Conservation (phyloP, 768 basidiomycete genomes). For the Pulveroboletus sp. region DNA sequence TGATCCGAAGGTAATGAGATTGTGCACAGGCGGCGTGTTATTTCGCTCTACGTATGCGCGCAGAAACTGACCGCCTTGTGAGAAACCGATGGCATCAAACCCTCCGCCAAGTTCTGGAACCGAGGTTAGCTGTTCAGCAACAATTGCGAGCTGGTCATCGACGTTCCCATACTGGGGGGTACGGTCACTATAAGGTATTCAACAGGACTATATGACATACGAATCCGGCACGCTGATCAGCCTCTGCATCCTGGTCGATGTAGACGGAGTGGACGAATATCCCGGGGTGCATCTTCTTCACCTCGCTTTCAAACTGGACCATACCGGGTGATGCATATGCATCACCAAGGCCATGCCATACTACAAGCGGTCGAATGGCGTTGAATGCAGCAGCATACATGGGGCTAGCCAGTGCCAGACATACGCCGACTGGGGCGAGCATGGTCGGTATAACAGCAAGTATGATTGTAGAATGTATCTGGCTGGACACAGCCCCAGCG, state of each 20-base stretch:
- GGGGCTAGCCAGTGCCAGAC: slow-evolving; percentile 12
- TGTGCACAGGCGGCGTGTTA: slow-evolving; percentile 69
- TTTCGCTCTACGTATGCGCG: slow-evolving; percentile 78
- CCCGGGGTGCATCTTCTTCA: slow-evolving; percentile 63
- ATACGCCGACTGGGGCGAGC: slow-evolving; percentile 9
- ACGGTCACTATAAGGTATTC: slow-evolving; percentile 1
- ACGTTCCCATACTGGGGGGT: slow-evolving; percentile 67
- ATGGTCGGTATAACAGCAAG: slow-evolving; percentile 2
- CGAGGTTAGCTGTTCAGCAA: slow-evolving; percentile 56
- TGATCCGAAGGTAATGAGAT: slow-evolving; percentile 82
- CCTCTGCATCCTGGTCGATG: slow-evolving; percentile 55
- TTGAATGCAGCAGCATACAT: slow-evolving; percentile 11
- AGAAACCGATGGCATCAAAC: slow-evolving; percentile 86
- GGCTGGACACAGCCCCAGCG: background rate
- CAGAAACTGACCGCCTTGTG: slow-evolving; percentile 86
- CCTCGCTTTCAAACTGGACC: slow-evolving; percentile 52
- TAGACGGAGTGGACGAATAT: slow-evolving; percentile 76
- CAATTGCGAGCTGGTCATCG: slow-evolving; percentile 61
- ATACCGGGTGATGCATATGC: slow-evolving; percentile 71
- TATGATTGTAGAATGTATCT: background rate
- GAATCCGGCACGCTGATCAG: slow-evolving; percentile 65
- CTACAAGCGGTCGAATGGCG: slow-evolving; percentile 51
- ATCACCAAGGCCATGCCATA: slow-evolving; percentile 86
- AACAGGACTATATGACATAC: slow-evolving; percentile 44
- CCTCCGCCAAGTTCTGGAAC: slow-evolving; percentile 63